Percentiles rank a stretch among this genome's conserved stretches.
Conservation (phyloP, 2,329 filamentous ascomycete genomes). For the Mycosphaerella sp. region DNA sequence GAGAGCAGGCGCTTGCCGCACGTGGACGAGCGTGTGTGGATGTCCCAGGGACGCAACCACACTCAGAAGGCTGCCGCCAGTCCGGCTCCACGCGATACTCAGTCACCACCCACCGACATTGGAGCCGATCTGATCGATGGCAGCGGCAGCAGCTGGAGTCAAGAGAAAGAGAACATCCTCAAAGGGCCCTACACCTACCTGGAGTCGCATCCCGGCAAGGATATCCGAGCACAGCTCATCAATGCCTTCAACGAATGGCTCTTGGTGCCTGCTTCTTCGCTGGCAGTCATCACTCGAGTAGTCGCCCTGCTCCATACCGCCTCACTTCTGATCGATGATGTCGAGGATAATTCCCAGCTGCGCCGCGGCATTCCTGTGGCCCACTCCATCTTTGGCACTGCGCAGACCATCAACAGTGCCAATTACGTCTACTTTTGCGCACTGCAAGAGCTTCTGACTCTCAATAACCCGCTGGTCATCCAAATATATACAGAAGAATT, state of each 20-base stretch:
- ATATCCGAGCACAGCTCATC: constrained; percentile 75
- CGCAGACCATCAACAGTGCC: constrained; percentile 84
- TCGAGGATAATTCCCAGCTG: constrained; percentile 72
- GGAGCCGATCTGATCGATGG: constrained; percentile 37
- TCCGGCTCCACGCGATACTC: constrained; percentile 23
- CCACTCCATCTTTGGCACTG: constrained; percentile 75
- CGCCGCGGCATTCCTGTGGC: constrained; percentile 76
- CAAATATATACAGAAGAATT: constrained; percentile 75
- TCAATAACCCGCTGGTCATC: constrained; percentile 62
- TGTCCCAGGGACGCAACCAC: constrained; percentile 22
- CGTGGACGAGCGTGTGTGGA: constrained; percentile 29
- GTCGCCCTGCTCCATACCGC: constrained; percentile 83
- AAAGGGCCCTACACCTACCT: constrained; percentile 77
- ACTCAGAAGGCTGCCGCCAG: constrained; percentile 24
- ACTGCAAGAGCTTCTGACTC: constrained; percentile 64
- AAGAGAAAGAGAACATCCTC: constrained; percentile 70
- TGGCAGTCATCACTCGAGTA: constrained; percentile 70
- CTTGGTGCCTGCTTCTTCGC: constrained; percentile 61
- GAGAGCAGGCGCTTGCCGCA: constrained; percentile 22
- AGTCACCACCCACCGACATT: constrained; percentile 20
- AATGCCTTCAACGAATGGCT: constrained; percentile 76
- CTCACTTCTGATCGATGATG: constrained; percentile 78
- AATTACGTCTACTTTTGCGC: constrained; percentile 86
- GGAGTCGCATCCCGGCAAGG: constrained; percentile 71
- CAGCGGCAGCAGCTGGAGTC: constrained; percentile 54